A percentile compares a stretch with the other conserved stretches of the same genome.
phyloP scores from a whole-genome alignment of 805 yeast species.

The Schwanniomyces yamadae region DNA sequence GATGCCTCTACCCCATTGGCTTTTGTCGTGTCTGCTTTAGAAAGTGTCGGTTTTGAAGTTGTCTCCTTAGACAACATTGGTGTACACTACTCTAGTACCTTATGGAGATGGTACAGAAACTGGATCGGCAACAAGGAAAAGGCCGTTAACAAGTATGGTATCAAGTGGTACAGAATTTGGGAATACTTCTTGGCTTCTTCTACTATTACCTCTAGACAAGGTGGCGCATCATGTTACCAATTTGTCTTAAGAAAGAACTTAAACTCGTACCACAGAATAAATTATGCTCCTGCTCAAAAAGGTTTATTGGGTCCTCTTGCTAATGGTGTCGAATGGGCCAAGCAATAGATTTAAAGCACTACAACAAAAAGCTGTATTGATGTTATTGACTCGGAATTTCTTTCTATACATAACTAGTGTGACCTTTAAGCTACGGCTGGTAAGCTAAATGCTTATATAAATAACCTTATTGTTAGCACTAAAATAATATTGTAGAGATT shows the following conservation, averaged over 20 bases:
- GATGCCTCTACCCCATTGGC: constrained; percentile 94
- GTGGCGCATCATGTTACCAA: constrained; percentile 90
- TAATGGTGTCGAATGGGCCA: constrained; percentile 59
- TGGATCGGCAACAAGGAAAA: constrained; percentile 83
- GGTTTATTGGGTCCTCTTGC: constrained; percentile 63
- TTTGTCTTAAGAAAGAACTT: constrained; percentile 86
- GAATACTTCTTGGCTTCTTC: constrained; percentile 84
- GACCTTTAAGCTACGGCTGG: too few relatives aligned
- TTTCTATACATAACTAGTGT: too few relatives aligned
- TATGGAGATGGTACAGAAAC: constrained; percentile 94
- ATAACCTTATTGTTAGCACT: too few relatives aligned
- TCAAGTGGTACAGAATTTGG: constrained; percentile 92
- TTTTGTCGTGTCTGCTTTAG: constrained; percentile 73
- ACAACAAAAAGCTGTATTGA: too few relatives aligned
- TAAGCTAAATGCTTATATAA: too few relatives aligned
- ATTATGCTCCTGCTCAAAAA: constrained; percentile 74
- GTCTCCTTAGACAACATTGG: constrained; percentile 85
- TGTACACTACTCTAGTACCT: constrained; percentile 86
- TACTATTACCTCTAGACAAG: constrained; percentile 85
- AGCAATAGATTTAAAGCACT: too few relatives aligned
- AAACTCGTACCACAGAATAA: constrained; percentile 79
- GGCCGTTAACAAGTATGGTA: constrained; percentile 76
- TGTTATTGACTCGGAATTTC: too few relatives aligned
- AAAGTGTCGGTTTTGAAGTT: constrained; percentile 83
- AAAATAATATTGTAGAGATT: too few relatives aligned